A percentile compares a stretch with the other conserved stretches of the same genome.
Conservation (phyloP, 768 basidiomycete genomes). For the Suillus placidus region DNA sequence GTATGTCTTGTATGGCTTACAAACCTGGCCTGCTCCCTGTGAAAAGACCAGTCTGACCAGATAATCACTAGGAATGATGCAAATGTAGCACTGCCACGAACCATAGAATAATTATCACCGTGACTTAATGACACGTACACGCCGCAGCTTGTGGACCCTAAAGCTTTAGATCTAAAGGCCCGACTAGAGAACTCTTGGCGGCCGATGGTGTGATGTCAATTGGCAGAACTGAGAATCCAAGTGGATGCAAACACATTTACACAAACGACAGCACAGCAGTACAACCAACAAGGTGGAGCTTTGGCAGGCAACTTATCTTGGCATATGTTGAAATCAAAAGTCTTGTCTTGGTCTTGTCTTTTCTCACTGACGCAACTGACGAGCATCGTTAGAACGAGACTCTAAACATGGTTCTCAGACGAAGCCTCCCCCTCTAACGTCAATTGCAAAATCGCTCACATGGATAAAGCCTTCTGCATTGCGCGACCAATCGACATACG, state of each 20-base stretch:
- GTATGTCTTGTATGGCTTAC: neutral
- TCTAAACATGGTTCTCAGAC: neutral
- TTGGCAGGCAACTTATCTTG: neutral
- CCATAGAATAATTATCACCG: neutral
- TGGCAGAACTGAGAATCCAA: neutral
- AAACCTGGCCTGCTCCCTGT: neutral
- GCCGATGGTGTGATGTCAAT: neutral
- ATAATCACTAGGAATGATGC: no score
- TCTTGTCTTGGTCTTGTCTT: neutral
- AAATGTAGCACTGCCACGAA: neutral
- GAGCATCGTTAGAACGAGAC: neutral
- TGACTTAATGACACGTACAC: neutral
- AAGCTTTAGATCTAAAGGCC: neutral
- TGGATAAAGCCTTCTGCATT: neutral
- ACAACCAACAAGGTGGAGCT: neutral
- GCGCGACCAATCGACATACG: neutral
- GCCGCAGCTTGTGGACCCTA: neutral
- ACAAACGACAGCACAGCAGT: neutral
- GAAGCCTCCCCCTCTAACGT: neutral
- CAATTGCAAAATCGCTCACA: neutral
- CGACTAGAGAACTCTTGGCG: neutral
- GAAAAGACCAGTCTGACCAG: neutral
- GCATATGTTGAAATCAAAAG: neutral
- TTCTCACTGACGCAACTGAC: neutral
- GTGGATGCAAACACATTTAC: neutral